Evolutionary conservation across 1,139 yeast genomes (phyloP).

Genomic region (Suhomyces ambrosiae): DNA sequence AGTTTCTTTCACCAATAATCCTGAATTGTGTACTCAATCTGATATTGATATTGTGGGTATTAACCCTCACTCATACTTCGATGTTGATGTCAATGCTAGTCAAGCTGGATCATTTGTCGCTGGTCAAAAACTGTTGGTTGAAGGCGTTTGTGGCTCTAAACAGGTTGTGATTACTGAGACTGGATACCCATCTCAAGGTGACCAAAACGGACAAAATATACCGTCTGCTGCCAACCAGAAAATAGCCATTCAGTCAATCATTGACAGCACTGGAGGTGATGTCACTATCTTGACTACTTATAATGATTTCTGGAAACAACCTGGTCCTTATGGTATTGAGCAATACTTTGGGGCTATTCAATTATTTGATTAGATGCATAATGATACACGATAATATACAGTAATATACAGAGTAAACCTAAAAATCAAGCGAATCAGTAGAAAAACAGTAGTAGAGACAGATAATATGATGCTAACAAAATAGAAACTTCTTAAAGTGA

Average conservation of each 20-base stretch:
- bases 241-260: constrained; percentile 58
- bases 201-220: constrained; percentile 67
- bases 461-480: too few species aligned
- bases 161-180: constrained; percentile 73
- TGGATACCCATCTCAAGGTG: constrained; percentile 84
- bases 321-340: constrained; percentile 83
- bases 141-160: constrained; percentile 52
- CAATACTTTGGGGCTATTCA: constrained; percentile 77
- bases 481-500: too few species aligned
- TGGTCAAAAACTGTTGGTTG: constrained; percentile 58
- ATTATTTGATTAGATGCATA: constrained; percentile 28
- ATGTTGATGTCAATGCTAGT: constrained; percentile 57
- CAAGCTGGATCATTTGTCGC: constrained; percentile 74
- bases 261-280: constrained; percentile 57
- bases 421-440: too few species aligned
- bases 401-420: background rate
- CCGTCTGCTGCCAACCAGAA: constrained; percentile 73
- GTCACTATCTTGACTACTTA: constrained; percentile 74
- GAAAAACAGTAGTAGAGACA: too few species aligned
- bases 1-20: constrained; percentile 61
- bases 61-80: constrained; percentile 87
- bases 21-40: constrained; percentile 66
- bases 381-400: constrained; percentile 1
- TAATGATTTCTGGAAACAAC: constrained; percentile 84
- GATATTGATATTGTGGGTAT: constrained; percentile 66